Evolutionary conservation across 441 rosid species (phyloP), one percentile per base, ranked within the genome.

Genomic region (Croton laevigatus): DNA sequence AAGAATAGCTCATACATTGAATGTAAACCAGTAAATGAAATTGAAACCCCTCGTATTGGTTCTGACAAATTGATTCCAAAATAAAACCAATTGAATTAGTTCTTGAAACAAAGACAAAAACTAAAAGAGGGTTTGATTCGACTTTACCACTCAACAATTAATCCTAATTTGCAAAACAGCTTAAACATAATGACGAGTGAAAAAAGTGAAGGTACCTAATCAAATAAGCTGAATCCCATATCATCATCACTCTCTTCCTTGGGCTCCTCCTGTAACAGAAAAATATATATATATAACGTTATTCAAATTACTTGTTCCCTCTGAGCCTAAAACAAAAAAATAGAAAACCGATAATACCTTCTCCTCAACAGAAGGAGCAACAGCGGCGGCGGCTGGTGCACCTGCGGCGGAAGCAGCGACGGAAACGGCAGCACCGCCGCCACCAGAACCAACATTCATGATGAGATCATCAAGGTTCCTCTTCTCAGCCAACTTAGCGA

Each of bases 401-500:
- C 75, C 89, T 19, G 54, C 88, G 19, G 71, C 83, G 53, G 71
- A 86, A 16, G 77, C 89, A 3, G 78, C 76, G 20, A 85, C 75
- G 0, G 87, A 78, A 13, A 75, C 75, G 3, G 82, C 74, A 11
- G 76, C 89, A 40, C 79, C 88, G 22, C 79, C 89, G 2, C 96
- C 87, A 38, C 91, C 94, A 37, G 89, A 76, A 17, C 96, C 96
- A 17, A 83, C 90, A 22, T 80, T 90, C 82, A 78, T 59, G 60
- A 87, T 76, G 53, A 90, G 87, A 34, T 88, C 96, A 17, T 73
- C 86, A 8, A 87, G 37, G 16, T 71, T 78, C 54, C 85, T 76
- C 81, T 85, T 88, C 81, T 88, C 91, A 1, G 84, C 84, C 57
- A 90, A 84, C 83, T 90, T 88, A 55, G 90, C 88, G 75, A 88